phyloP scores from a whole-genome alignment of 1,139 yeast species.

The Suhomyces kunorum region DNA sequence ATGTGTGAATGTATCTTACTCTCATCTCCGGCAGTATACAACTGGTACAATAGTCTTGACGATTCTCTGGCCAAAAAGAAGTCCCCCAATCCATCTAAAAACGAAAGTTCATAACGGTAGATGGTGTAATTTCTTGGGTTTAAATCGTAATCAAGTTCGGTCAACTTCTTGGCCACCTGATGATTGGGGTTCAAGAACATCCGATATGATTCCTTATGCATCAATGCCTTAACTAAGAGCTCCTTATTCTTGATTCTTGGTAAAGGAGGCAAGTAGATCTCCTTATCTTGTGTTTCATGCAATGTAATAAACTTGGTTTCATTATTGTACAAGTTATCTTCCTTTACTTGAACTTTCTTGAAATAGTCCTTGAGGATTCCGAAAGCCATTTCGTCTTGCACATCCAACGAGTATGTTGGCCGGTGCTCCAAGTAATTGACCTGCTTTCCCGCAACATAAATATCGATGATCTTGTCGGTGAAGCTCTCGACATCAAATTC shows the following conservation, averaged over 20 bases:
- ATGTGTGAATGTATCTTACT: constrained; percentile 24
- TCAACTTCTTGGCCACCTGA: constrained; percentile 29
- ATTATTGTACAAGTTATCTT: constrained; percentile 23
- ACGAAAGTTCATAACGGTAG: constrained; percentile 41
- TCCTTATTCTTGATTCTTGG: constrained; percentile 36
- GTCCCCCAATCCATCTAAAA: constrained; percentile 49
- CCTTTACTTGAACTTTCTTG: constrained; percentile 23
- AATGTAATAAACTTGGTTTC: constrained; percentile 26
- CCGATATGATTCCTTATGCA: constrained; percentile 44
- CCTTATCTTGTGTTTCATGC: constrained; percentile 25
- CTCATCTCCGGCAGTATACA: constrained; percentile 21
- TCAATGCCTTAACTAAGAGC: constrained; percentile 38
- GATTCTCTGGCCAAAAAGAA: constrained; percentile 44
- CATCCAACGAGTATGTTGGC: constrained; percentile 12
- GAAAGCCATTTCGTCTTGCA: constrained; percentile 17
- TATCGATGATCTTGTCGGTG: constrained; percentile 33
- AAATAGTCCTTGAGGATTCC: constrained; percentile 27
- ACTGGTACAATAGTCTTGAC: constrained; percentile 36
- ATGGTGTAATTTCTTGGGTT: constrained; percentile 24
- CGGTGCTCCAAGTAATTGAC: constrained; percentile 12
- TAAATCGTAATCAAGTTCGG: constrained; percentile 18
- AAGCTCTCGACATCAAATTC: constrained; percentile 30
- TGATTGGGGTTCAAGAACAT: constrained; percentile 36
- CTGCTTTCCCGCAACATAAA: constrained; percentile 30
- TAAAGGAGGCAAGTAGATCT: constrained; percentile 37